Base-by-base conservation (phyloP, 441 rosid genomes). In the Pelargonium citronellum region DNA sequence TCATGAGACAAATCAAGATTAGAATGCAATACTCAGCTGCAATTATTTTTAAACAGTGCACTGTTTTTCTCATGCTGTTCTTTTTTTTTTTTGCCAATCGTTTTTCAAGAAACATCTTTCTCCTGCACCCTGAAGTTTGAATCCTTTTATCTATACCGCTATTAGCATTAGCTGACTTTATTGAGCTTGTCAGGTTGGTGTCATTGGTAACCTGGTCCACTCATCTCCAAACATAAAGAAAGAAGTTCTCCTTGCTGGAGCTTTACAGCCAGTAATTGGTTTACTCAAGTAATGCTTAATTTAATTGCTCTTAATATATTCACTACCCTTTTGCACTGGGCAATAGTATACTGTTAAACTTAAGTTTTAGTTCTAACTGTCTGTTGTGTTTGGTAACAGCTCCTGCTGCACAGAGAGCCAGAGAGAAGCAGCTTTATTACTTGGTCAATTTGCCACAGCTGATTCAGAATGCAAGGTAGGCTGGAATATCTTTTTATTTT, bases 131-230 rank as follows among this genome's bases (percentile, higher is more conserved):
- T 16, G 61, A 55, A 55, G 11, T n/a, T 17, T 53, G 1, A 0
- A 15, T 55, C 19, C 61, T 55, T n/a, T 55, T 8, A 17, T 17
- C 61, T 3, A 66, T 44, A 19, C 64, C 27, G 27, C 57, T 49
- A 19, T 63, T 67, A 44, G 51, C 39, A 39, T 66, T 47, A 37
- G 13, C 78, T 75, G 76, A 81, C 34, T 71, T 70, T 7, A 46
- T 24, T n/a, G 49, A 22, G 67, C 1, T 66, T 79, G 64, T 78
- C 79, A 94, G 99, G 91, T 94, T 74, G 97, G 96, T 66, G 97
- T 91, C 51, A 89, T 91, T 73, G 99, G 97, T 61, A 90, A 94
- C 80, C 85, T 94, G 74, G 99, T 94, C n/a, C 99, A 91, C 75
- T 94, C 97, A 43, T 94, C 97, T 69, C 99, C 96, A 69, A 75